Conservation (phyloP, 495 filamentous ascomycete genomes). For the Apiosordaria backusii region DNA sequence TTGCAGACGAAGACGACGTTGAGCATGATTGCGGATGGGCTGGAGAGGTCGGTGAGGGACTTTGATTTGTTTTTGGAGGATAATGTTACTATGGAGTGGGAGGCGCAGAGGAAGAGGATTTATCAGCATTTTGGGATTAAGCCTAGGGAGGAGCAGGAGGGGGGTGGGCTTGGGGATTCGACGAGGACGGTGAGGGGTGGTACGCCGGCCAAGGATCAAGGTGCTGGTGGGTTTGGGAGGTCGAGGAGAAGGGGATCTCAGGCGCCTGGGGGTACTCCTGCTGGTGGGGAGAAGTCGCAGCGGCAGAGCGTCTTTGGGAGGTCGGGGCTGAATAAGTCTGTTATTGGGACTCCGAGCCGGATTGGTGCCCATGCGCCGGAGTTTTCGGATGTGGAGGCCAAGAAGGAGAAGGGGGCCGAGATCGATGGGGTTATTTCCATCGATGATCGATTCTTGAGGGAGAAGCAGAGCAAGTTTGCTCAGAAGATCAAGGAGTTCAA, state of each 20-base stretch:
- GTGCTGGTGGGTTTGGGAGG: slow-evolving; percentile 42
- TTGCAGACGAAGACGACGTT: slow-evolving; percentile 87
- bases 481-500: slow-evolving; percentile 76
- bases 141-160: slow-evolving; percentile 49
- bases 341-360: slow-evolving; percentile 71
- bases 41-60: slow-evolving; percentile 79
- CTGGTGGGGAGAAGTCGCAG: slow-evolving; percentile 36
- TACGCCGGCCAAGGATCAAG: slow-evolving; percentile 40
- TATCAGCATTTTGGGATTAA: slow-evolving; percentile 95
- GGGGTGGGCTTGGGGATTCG: slow-evolving; percentile 34
- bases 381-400: slow-evolving; percentile 66
- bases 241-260: slow-evolving; percentile 50
- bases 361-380: slow-evolving; percentile 53
- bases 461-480: slow-evolving; percentile 75
- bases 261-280: slow-evolving; percentile 19
- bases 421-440: slow-evolving; percentile 40
- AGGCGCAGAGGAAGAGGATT: slow-evolving; percentile 83
- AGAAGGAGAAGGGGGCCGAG: slow-evolving; percentile 39
- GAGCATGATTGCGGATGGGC: slow-evolving; percentile 83
- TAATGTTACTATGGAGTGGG: slow-evolving; percentile 92
- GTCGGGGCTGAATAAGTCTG: slow-evolving; percentile 69
- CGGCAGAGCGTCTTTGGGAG: slow-evolving; percentile 66
- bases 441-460: slow-evolving; percentile 68
- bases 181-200: slow-evolving; percentile 45
- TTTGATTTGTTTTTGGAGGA: slow-evolving; percentile 93